Evolutionary conservation across 176 grass and related monocot genomes (phyloP).

Genomic region (Oryza longistaminata): DNA sequence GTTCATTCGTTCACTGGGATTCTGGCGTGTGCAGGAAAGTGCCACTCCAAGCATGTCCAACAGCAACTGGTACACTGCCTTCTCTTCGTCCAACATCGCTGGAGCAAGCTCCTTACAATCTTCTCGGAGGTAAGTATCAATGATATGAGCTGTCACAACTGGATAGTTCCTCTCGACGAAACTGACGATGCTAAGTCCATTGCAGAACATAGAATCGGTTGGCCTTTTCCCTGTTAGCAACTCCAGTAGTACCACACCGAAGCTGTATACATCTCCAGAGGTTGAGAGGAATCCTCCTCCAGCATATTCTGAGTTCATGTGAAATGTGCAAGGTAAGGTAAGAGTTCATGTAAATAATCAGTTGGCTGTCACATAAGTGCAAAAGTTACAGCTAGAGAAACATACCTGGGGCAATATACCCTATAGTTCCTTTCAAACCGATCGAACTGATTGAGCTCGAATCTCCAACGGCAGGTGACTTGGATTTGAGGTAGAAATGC

Average conservation of each 20-base stretch:
- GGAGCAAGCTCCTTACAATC: not conserved
- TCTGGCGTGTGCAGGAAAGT: not conserved
- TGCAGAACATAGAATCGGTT: not conserved
- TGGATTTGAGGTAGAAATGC: not conserved
- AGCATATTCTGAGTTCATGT: not conserved
- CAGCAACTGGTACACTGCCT: not conserved
- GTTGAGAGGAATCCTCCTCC: not conserved
- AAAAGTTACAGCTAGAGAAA: not conserved
- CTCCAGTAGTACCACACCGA: not conserved
- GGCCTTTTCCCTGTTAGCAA: not conserved
- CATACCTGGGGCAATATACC: slow-evolving; percentile 54
- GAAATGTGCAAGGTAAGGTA: not conserved
- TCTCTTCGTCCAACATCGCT: not conserved
- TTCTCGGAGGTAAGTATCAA: not conserved
- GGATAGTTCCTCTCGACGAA: not conserved
- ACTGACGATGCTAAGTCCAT: not conserved
- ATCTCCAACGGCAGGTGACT: not conserved
- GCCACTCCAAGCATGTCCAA: not conserved
- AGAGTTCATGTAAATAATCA: too few species aligned
- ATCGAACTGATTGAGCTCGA: not conserved
- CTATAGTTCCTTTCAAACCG: slow-evolving; percentile 42
- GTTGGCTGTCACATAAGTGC: too few species aligned
- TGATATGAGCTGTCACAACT: not conserved
- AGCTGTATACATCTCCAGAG: not conserved
- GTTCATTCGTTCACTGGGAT: not conserved